Percentiles rank a stretch among this genome's conserved stretches.
Conservation (phyloP, 139 green algal species). For the Closterium sp. region DNA sequence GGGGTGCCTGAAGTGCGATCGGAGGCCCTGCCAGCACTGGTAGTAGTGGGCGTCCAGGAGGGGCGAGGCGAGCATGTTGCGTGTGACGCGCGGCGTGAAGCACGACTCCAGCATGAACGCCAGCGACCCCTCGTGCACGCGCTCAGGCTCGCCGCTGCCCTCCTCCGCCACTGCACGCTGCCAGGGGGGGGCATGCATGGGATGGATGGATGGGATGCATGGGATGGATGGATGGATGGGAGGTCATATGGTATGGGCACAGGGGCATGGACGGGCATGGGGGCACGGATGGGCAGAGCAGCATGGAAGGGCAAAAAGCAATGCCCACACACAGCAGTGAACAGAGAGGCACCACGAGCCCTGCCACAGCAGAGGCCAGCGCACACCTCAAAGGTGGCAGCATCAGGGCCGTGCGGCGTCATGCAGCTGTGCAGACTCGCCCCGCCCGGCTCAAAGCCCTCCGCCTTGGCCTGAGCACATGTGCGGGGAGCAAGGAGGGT, state of each 20-base stretch:
- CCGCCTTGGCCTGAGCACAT: constrained; percentile 43
- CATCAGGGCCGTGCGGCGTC: constrained; percentile 90
- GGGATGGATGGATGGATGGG: neutral
- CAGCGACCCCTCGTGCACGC: constrained; percentile 63
- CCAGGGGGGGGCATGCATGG: neutral
- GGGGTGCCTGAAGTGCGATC: constrained; percentile 16
- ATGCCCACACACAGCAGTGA: neutral
- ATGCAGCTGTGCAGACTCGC: constrained; percentile 81
- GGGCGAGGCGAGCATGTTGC: constrained; percentile 64
- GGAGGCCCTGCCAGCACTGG: constrained; percentile 69
- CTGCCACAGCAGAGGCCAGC: too few species aligned
- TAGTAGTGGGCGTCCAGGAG: constrained; percentile 82
- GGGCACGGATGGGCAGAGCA: neutral
- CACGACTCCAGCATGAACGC: constrained; percentile 91
- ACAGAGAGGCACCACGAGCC: too few species aligned
- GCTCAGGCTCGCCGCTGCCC: constrained; percentile 56
- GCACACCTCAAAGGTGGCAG: constrained; percentile 70
- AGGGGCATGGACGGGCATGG: too few species aligned
- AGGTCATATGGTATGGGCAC: neutral
- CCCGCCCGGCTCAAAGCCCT: constrained; percentile 55
- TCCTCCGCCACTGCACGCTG: constrained; percentile 44
- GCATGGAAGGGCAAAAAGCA: neutral
- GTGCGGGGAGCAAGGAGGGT: neutral
- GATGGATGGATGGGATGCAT: too few species aligned
- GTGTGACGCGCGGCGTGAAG: constrained; percentile 70